Conservation (phyloP, 805 yeast species). For the Yamadazyma olivae region DNA sequence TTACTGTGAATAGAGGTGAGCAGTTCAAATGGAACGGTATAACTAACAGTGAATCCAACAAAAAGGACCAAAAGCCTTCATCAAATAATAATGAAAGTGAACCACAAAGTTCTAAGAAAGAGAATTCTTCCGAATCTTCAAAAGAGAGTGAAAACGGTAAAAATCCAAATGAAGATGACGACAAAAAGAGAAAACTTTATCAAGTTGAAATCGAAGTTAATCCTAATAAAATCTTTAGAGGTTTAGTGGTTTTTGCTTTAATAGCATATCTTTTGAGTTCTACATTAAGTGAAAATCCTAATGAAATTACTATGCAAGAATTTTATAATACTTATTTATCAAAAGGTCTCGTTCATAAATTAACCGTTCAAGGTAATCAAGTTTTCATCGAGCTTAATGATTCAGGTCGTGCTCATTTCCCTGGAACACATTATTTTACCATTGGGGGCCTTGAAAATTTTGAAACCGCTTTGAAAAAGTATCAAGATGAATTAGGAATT, state of each 20-base stretch:
- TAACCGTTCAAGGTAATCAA: constrained; percentile 74
- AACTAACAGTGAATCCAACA: background rate
- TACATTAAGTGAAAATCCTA: constrained; percentile 7
- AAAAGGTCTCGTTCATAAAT: constrained; percentile 69
- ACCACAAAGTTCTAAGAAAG: background rate
- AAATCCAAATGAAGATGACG: background rate
- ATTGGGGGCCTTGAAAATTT: constrained; percentile 89
- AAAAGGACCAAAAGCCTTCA: background rate
- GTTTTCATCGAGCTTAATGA: constrained; percentile 72
- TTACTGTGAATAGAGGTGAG: background rate
- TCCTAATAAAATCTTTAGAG: constrained; percentile 17
- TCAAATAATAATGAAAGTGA: background rate
- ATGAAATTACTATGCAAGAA: constrained; percentile 87
- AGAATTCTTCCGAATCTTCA: background rate
- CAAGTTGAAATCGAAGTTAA: background rate
- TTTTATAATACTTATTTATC: constrained; percentile 73
- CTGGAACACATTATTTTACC: constrained; percentile 48
- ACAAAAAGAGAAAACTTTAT: background rate
- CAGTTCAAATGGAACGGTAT: background rate
- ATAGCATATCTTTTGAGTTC: background rate
- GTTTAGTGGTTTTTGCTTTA: constrained; percentile 23
- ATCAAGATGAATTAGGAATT: constrained; percentile 67
- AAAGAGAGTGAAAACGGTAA: background rate
- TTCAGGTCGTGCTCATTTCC: constrained; percentile 50
- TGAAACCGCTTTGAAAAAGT: constrained; percentile 72